Evolutionary conservation across 768 basidiomycete genomes (phyloP).

Genomic region (Gymnopilus junonius): DNA sequence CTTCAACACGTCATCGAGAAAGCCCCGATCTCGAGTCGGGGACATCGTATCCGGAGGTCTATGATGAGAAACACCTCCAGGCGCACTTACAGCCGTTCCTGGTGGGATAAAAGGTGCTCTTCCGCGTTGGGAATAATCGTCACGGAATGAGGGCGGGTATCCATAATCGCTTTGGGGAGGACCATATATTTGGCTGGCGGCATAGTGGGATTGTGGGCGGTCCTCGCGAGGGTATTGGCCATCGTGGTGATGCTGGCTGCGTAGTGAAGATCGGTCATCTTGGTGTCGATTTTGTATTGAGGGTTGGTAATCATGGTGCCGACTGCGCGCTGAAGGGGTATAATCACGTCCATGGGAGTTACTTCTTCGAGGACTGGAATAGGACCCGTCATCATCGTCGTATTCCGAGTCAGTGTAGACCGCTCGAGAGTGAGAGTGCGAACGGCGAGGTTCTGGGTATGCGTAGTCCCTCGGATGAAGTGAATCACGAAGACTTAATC

Average conservation of each 20-base stretch:
- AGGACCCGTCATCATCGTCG: too few relatives aligned
- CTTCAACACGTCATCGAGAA: conserved; percentile 12
- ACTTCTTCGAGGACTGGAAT: too few relatives aligned
- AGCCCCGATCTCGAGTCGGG: not conserved
- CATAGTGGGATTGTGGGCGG: not conserved
- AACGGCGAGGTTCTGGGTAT: not conserved
- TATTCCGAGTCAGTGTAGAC: too few relatives aligned
- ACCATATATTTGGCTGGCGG: not conserved
- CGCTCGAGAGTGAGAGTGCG: too few relatives aligned
- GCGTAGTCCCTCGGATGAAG: not conserved
- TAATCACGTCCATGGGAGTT: too few relatives aligned
- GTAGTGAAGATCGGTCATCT: too few relatives aligned
- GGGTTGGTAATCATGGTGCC: too few relatives aligned
- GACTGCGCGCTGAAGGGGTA: not conserved
- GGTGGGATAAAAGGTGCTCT: not conserved
- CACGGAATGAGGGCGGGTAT: not conserved
- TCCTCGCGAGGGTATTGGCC: not conserved
- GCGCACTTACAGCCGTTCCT: not conserved
- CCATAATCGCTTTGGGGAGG: not conserved
- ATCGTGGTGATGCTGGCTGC: not conserved
- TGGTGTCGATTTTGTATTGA: too few relatives aligned
- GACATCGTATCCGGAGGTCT: not conserved
- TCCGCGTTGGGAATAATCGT: not conserved
- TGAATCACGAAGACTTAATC: not conserved
- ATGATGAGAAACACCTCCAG: not conserved